Evolutionary conservation across 805 yeast genomes (phyloP).

Genomic region (Saturnispora saitoi): DNA sequence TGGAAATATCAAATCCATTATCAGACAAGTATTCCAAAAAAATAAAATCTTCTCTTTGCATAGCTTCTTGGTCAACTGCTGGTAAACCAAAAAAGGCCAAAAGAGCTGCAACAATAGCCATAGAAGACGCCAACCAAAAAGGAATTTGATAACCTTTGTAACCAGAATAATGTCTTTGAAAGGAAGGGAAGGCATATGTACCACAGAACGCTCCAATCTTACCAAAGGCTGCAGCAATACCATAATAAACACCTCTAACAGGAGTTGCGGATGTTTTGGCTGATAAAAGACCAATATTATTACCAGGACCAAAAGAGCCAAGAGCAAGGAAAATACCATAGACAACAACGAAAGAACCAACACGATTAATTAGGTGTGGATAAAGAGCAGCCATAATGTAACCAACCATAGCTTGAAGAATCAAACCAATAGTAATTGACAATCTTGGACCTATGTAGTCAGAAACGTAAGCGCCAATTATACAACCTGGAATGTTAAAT

Average conservation of each 20-base stretch:
- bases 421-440: conserved; percentile 61
- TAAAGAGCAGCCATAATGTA: conserved; percentile 74
- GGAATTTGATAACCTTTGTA: conserved; percentile 63
- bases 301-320: conserved; percentile 95
- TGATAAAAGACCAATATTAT: conserved; percentile 81
- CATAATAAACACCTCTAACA: conserved; percentile 84
- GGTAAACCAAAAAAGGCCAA: conserved; percentile 70
- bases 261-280: conserved; percentile 82
- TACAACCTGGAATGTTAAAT: conserved; percentile 86
- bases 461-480: conserved; percentile 76
- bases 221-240: conserved; percentile 86
- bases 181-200: conserved; percentile 78
- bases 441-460: conserved; percentile 89
- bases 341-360: conserved; percentile 76
- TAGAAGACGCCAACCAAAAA: conserved; percentile 71
- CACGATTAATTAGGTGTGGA: conserved; percentile 42
- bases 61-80: conserved; percentile 73
- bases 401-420: conserved; percentile 70
- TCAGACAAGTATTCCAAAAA: conserved; percentile 59
- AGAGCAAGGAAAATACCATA: conserved; percentile 81
- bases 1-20: conserved; percentile 62
- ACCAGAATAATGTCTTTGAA: conserved; percentile 54
- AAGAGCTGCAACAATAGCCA: conserved; percentile 65
- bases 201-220: conserved; percentile 92
- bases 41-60: conserved; percentile 64